A percentile compares a stretch with the other conserved stretches of the same genome.
These are phyloP conservation scores for Leavenworthia alabamica DNA, from an alignment of 345 rosid genomes.

Conservation along the genomic window DNA sequence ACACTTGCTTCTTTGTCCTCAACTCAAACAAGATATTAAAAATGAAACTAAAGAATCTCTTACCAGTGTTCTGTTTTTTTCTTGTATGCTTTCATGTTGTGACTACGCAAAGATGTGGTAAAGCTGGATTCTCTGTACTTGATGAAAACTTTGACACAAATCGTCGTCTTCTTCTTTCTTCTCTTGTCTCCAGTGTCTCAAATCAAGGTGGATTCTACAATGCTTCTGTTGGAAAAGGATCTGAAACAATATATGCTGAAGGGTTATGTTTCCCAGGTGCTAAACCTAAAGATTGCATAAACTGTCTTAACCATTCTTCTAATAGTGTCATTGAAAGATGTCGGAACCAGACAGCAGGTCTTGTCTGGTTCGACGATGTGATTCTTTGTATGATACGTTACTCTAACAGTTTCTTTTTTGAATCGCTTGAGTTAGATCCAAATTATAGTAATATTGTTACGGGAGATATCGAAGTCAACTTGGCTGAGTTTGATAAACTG, in stretches of 20 bases:
- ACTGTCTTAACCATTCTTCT: slow-evolving; percentile 14
- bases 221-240: slow-evolving; percentile 7
- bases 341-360: slow-evolving; percentile 29
- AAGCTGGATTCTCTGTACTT: too few species aligned
- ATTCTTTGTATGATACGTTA: slow-evolving; percentile 21
- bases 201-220: slow-evolving; percentile 8
- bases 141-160: slow-evolving; percentile 10
- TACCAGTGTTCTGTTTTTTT: not conserved
- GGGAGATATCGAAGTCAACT: not conserved
- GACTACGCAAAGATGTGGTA: too few species aligned
- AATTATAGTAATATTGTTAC: not conserved
- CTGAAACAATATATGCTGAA: not conserved
- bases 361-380: not conserved
- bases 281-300: slow-evolving; percentile 18
- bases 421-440: not conserved
- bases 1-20: not conserved
- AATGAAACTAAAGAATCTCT: not conserved
- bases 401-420: slow-evolving; percentile 18
- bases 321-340: slow-evolving; percentile 9
- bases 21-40: not conserved
- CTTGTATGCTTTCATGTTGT: not conserved
- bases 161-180: slow-evolving; percentile 21
- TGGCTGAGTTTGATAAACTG: not conserved
- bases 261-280: slow-evolving; percentile 17
- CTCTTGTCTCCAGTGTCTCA: slow-evolving; percentile 19